Evolutionary conservation across 2,329 filamentous ascomycete genomes (phyloP).

Genomic region (Aspergillus versicolor): DNA sequence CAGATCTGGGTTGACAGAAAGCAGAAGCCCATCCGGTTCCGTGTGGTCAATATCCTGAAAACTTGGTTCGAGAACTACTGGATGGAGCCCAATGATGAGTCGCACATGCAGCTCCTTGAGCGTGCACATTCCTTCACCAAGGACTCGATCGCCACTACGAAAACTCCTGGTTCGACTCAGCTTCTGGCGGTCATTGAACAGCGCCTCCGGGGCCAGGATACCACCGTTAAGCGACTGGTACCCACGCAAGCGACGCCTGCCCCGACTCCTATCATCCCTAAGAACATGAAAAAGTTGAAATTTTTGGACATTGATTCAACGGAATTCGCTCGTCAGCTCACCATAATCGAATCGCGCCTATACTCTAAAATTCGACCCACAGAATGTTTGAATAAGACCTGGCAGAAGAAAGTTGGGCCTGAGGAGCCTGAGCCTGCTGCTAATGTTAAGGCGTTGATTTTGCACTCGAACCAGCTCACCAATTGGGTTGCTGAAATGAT

Average conservation of each 20-base stretch:
- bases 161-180: constrained; percentile 82
- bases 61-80: constrained; percentile 98
- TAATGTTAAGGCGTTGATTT: constrained; percentile 93
- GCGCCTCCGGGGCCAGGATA: constrained; percentile 82
- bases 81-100: constrained; percentile 92
- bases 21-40: constrained; percentile 92
- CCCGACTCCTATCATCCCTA: constrained; percentile 86
- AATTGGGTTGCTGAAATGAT: constrained; percentile 99
- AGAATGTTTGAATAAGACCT: constrained; percentile 97
- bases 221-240: constrained; percentile 79
- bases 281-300: constrained; percentile 99
- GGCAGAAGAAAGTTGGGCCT: constrained; percentile 90
- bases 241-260: constrained; percentile 80
- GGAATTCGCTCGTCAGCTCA: constrained; percentile 96
- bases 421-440: constrained; percentile 72
- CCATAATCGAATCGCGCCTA: constrained; percentile 90
- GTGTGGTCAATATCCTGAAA: constrained; percentile 96
- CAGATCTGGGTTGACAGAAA: constrained; percentile 90
- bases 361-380: constrained; percentile 96
- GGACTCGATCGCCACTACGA: constrained; percentile 88
- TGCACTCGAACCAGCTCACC: constrained; percentile 97
- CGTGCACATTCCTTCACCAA: constrained; percentile 88
- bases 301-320: constrained; percentile 95
- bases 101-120: constrained; percentile 81
- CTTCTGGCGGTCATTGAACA: constrained; percentile 87